Conservation (phyloP, 495 filamentous ascomycete genomes). For the Emericellopsis terricola region DNA sequence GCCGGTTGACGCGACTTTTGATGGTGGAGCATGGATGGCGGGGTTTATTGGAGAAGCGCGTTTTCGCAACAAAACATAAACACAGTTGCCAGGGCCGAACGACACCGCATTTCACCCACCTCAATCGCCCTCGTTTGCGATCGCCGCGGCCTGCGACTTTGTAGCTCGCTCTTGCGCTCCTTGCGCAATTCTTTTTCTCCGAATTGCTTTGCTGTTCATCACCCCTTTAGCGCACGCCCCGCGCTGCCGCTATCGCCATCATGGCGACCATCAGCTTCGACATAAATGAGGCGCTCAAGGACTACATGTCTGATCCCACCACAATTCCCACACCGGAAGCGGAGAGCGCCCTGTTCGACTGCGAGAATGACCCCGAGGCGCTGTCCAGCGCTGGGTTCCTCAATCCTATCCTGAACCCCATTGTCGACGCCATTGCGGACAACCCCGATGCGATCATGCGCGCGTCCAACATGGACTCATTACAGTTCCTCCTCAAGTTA, state of each 20-base stretch:
- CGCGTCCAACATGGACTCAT: constrained; percentile 66
- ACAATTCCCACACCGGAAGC: constrained; percentile 76
- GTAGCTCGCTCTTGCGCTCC: too few relatives aligned
- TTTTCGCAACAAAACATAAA: neutral
- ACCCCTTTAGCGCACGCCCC: too few relatives aligned
- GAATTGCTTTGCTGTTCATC: too few relatives aligned
- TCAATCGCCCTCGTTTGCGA: too few relatives aligned
- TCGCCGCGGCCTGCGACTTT: too few relatives aligned
- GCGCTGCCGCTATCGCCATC: too few relatives aligned
- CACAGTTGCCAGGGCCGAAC: too few relatives aligned
- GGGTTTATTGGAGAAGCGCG: too few relatives aligned
- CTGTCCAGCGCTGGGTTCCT: constrained; percentile 57
- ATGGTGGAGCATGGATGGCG: too few relatives aligned
- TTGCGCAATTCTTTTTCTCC: too few relatives aligned
- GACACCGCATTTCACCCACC: too few relatives aligned
- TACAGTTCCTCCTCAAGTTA: constrained; percentile 95
- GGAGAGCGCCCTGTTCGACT: constrained; percentile 66
- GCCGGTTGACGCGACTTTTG: too few relatives aligned
- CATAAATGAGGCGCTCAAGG: constrained; percentile 87
- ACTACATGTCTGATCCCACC: constrained; percentile 82
- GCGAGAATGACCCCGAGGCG: constrained; percentile 79
- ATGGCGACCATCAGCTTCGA: constrained; percentile 81
- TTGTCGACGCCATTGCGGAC: constrained; percentile 83
- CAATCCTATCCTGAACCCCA: constrained; percentile 74
- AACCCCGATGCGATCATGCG: constrained; percentile 74